Evolutionary conservation across 441 rosid genomes (phyloP).

Genomic region (Aquilaria agallochum): DNA sequence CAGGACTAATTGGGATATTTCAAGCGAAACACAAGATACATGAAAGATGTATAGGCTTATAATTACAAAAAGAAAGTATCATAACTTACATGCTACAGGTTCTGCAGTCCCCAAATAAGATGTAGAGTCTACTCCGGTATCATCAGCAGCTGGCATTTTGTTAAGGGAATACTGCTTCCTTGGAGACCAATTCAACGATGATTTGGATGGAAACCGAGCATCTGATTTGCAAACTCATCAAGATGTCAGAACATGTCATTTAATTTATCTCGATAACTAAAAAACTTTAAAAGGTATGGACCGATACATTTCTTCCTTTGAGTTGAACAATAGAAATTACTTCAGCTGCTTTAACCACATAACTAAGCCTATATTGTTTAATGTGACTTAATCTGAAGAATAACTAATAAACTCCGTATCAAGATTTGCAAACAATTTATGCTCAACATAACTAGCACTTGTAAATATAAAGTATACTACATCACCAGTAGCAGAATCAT

Average conservation of each 20-base stretch:
- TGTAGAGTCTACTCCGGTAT: slow-evolving; percentile 37
- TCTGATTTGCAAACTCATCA: slow-evolving; percentile 30
- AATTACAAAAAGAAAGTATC: slow-evolving; percentile 10
- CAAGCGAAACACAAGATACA: slow-evolving; percentile 17
- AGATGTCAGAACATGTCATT: slow-evolving; percentile 22
- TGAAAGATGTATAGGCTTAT: slow-evolving; percentile 7
- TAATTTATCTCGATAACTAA: no score
- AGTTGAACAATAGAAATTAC: background rate
- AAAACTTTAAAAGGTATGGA: no score
- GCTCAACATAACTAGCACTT: slow-evolving; percentile 4
- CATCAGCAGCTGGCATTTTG: slow-evolving; percentile 38
- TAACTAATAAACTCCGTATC: no score
- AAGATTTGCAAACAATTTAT: background rate
- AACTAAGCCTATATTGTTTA: no score
- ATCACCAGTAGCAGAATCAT: slow-evolving; percentile 58
- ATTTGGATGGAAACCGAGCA: slow-evolving; percentile 33
- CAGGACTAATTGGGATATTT: slow-evolving; percentile 14
- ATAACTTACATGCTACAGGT: slow-evolving; percentile 55
- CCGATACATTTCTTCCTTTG: background rate
- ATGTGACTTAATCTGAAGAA: no score
- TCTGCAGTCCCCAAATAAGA: slow-evolving; percentile 36
- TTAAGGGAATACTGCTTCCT: slow-evolving; percentile 42
- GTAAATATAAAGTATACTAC: slow-evolving; percentile 15
- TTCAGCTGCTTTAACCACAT: background rate
- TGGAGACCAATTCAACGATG: slow-evolving; percentile 35